phyloP scores from a whole-genome alignment of 345 rosid genomes.

The Isatis tinctoria region DNA sequence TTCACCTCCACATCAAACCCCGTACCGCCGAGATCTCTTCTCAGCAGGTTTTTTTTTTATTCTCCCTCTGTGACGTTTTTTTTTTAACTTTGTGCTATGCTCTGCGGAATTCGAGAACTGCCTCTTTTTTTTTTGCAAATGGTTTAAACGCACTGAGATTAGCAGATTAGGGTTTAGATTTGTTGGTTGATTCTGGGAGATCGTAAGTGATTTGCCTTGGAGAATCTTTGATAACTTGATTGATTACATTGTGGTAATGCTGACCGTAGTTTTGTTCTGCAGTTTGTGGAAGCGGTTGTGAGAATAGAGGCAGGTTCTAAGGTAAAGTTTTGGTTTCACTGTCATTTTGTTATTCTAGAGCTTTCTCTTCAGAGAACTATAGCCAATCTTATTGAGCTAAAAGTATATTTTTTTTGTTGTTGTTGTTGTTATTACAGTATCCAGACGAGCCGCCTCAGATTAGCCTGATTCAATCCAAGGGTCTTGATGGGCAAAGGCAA shows the following conservation, averaged over 20 bases:
- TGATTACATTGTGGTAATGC: neutral
- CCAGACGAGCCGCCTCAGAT: slow-evolving; percentile 68
- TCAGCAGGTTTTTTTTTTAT: slow-evolving; percentile 54
- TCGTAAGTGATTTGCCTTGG: neutral
- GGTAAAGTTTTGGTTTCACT: slow-evolving; percentile 36
- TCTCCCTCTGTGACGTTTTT: neutral
- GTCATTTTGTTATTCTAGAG: neutral
- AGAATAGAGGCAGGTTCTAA: slow-evolving; percentile 51
- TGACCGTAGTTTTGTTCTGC: slow-evolving; percentile 19
- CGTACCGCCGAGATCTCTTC: slow-evolving; percentile 92
- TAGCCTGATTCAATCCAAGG: slow-evolving; percentile 69
- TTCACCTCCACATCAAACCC: slow-evolving; percentile 65
- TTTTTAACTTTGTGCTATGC: neutral
- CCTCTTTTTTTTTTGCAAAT: neutral
- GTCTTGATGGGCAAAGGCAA: slow-evolving; percentile 74
- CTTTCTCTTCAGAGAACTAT: neutral
- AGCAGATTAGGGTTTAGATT: neutral
- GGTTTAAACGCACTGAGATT: neutral
- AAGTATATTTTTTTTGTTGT: neutral
- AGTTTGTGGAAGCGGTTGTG: slow-evolving; percentile 89
- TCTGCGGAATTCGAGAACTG: neutral
- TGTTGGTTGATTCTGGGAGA: neutral
- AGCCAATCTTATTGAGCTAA: neutral
- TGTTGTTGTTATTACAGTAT: slow-evolving; percentile 45
- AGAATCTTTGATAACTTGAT: neutral